These are phyloP conservation scores for Suaeda aralocaspica DNA, from an alignment of 148 eudicot species.

Conservation along the genomic window DNA sequence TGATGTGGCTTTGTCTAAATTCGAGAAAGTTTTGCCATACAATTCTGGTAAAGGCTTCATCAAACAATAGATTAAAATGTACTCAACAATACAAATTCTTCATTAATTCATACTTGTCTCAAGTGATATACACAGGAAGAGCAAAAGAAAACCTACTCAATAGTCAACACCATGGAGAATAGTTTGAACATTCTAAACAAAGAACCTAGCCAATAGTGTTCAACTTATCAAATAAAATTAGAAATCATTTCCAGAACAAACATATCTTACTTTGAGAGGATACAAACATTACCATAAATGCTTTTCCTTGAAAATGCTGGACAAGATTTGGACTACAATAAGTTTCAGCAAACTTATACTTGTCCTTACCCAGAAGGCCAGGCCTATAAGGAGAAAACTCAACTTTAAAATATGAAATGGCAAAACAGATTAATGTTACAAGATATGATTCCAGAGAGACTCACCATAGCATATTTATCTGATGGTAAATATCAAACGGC, in stretches of 20 bases:
- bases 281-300: slow-evolving; percentile 45
- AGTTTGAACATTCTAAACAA: not conserved
- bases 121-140: not conserved
- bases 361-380: slow-evolving; percentile 80
- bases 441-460: slow-evolving; percentile 22
- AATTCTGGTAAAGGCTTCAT: not conserved
- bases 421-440: slow-evolving; percentile 7
- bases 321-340: slow-evolving; percentile 55
- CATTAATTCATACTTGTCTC: not conserved
- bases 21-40: not conserved
- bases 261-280: not conserved
- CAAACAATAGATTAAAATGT: not conserved
- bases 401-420: not conserved
- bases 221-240: not conserved
- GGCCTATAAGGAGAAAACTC: slow-evolving; percentile 53
- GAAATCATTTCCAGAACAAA: not conserved
- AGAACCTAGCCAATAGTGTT: not conserved
- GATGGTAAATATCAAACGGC: slow-evolving; percentile 97
- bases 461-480: slow-evolving; percentile 94
- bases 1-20: not conserved
- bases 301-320: slow-evolving; percentile 54
- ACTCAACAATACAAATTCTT: not conserved
- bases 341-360: slow-evolving; percentile 85
- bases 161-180: not conserved
- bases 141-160: not conserved